Percentiles rank a stretch among this genome's conserved stretches.
Evolutionary conservation across 352 stramenopile genomes (phyloP).

Genomic region (Phytopythium ostracodes): DNA sequence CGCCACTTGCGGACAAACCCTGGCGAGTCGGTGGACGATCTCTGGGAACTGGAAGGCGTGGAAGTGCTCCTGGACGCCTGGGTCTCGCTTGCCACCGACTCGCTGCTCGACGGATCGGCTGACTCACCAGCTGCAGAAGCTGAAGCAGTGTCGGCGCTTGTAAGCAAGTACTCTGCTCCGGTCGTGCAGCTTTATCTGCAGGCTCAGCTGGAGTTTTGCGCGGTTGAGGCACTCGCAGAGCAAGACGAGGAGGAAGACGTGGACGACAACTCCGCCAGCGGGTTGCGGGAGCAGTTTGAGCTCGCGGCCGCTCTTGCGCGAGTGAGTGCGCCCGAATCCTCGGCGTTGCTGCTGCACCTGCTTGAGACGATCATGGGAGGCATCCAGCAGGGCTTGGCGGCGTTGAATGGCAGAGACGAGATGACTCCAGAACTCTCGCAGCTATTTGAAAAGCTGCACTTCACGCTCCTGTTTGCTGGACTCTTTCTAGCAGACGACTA

Average conservation of each 20-base stretch:
- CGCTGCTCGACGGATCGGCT: conserved; percentile 37
- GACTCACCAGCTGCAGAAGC: conserved; percentile 23
- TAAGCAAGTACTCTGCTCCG: conserved; percentile 55
- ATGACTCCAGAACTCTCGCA: conserved; percentile 60
- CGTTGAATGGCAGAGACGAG: conserved; percentile 39
- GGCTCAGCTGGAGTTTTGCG: conserved; percentile 64
- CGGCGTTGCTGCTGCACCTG: conserved; percentile 50
- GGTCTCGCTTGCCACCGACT: conserved; percentile 65
- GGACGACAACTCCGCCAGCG: conserved; percentile 69
- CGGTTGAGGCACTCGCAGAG: conserved; percentile 57
- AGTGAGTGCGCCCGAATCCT: conserved; percentile 52
- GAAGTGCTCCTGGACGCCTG: conserved; percentile 80
- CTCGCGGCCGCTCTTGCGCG: conserved; percentile 62
- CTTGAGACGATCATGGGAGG: conserved; percentile 52
- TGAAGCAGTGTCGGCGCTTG: conserved; percentile 28
- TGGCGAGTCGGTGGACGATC: conserved; percentile 51
- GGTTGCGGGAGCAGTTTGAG: conserved; percentile 62
- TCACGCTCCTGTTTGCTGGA: conserved; percentile 68
- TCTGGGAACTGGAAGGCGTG: conserved; percentile 83
- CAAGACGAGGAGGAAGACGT: conserved; percentile 84
- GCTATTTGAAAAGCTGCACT: conserved; percentile 77
- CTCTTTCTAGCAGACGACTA: conserved; percentile 82
- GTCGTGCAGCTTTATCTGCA: conserved; percentile 79
- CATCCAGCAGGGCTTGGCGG: conserved; percentile 40
- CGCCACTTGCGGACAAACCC: conserved; percentile 41